Conservation (phyloP, 2,329 filamentous ascomycete genomes). For the Stemphylium lycopersici region DNA sequence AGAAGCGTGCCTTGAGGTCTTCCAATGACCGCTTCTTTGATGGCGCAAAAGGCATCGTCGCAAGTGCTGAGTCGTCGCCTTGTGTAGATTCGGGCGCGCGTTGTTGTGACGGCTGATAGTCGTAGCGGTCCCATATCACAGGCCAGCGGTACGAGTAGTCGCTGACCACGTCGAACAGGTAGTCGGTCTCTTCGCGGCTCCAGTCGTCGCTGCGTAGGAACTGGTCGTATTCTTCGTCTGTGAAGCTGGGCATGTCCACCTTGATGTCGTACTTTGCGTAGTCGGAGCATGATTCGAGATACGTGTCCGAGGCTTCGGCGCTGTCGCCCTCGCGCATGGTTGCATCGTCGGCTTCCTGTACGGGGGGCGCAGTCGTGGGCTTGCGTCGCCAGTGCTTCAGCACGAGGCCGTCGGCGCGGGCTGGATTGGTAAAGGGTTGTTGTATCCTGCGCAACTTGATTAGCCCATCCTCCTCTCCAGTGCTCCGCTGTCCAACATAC, state of each 20-base stretch:
- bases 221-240: constrained; percentile 81
- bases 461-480: constrained; percentile 10
- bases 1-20: constrained; percentile 90
- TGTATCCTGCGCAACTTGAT: constrained; percentile 35
- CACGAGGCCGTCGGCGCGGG: constrained; percentile 72
- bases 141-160: constrained; percentile 91
- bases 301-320: constrained; percentile 43
- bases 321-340: constrained; percentile 46
- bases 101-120: constrained; percentile 61
- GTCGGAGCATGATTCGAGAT: constrained; percentile 56
- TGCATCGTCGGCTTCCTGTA: constrained; percentile 40
- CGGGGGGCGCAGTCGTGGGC: constrained; percentile 39
- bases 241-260: constrained; percentile 79
- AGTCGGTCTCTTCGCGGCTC: constrained; percentile 93
- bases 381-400: constrained; percentile 83
- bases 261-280: constrained; percentile 91
- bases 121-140: constrained; percentile 90
- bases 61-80: constrained; percentile 33
- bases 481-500: constrained; percentile 20
- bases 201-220: constrained; percentile 78
- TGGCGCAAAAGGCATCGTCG: constrained; percentile 50
- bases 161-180: constrained; percentile 74
- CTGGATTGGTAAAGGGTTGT: constrained; percentile 75
- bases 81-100: constrained; percentile 27
- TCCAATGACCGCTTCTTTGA: constrained; percentile 73